A percentile compares a stretch with the other conserved stretches of the same genome.
These are phyloP conservation scores for Groenewaldozyma sp. DNA, from an alignment of 1,139 yeast species.

Conservation along the genomic window DNA sequence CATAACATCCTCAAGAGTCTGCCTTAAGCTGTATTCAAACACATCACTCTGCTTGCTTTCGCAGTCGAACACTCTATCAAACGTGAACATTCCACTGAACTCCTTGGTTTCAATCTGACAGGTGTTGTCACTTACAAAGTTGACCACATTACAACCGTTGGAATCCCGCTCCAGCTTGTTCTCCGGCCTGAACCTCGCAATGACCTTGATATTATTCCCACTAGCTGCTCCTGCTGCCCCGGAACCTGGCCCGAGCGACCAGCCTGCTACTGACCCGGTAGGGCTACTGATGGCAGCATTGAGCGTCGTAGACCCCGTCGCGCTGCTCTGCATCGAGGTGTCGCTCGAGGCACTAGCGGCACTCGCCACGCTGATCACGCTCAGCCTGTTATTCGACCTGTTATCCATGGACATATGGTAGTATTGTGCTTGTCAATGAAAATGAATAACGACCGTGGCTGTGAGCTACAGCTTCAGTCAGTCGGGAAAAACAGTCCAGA, in stretches of 20 bases:
- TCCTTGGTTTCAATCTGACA: conserved; percentile 16
- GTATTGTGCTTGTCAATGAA: too few relatives aligned
- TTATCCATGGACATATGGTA: too few relatives aligned
- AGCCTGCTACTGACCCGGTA: too few relatives aligned
- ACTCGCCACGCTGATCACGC: conserved; percentile 9
- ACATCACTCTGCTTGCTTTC: conserved; percentile 48
- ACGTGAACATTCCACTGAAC: conserved; percentile 38
- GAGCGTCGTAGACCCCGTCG: too few relatives aligned
- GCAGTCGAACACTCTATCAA: conserved; percentile 56
- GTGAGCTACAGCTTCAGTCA: too few relatives aligned
- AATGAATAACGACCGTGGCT: too few relatives aligned
- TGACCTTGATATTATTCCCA: conserved; percentile 44
- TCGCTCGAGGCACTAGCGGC: too few relatives aligned
- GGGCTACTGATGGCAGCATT: too few relatives aligned
- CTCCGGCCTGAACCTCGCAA: conserved; percentile 56
- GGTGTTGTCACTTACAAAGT: conserved; percentile 13
- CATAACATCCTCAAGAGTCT: conserved; percentile 58
- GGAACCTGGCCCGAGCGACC: too few relatives aligned
- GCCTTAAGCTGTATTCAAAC: conserved; percentile 49
- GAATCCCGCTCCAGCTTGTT: conserved; percentile 15
- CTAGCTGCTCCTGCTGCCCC: conserved; percentile 1
- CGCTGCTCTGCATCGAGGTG: too few relatives aligned
- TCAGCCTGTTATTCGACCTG: too few relatives aligned
- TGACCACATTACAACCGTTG: conserved; percentile 9
- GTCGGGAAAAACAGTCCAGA: too few relatives aligned